These are phyloP conservation scores for Botrytis paeoniae DNA, from an alignment of 2,329 filamentous ascomycete genomes.

Conservation along the genomic window DNA sequence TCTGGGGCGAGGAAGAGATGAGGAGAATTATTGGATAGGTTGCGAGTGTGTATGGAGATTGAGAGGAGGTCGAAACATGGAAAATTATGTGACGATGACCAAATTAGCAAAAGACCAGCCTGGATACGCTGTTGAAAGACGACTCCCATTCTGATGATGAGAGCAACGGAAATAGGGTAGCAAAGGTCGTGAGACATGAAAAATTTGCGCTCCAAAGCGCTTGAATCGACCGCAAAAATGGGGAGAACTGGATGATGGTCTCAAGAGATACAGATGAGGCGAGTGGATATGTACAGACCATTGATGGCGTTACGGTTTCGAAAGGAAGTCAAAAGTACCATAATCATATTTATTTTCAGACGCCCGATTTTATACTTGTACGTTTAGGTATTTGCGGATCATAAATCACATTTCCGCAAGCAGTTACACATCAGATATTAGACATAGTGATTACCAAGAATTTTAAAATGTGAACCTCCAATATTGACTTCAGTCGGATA, in stretches of 20 bases:
- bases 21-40: conserved; percentile 31
- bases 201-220: not conserved
- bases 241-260: not conserved
- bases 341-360: not conserved
- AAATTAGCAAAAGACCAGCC: not conserved
- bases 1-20: conserved; percentile 57
- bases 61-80: conserved; percentile 17
- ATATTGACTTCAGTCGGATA: not conserved
- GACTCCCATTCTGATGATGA: not conserved
- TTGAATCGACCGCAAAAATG: not conserved
- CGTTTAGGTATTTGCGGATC: not conserved
- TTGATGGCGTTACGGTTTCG: not conserved
- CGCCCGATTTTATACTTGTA: not conserved
- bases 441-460: not conserved
- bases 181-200: not conserved
- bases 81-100: not conserved
- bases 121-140: not conserved
- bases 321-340: not conserved
- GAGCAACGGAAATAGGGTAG: not conserved
- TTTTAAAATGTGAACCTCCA: not conserved
- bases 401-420: not conserved
- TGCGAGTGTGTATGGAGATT: not conserved
- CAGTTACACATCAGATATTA: not conserved
- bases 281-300: not conserved
- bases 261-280: not conserved